Evolutionary conservation across 2,329 filamentous ascomycete genomes (phyloP).

Genomic region (Penicillium sp.): DNA sequence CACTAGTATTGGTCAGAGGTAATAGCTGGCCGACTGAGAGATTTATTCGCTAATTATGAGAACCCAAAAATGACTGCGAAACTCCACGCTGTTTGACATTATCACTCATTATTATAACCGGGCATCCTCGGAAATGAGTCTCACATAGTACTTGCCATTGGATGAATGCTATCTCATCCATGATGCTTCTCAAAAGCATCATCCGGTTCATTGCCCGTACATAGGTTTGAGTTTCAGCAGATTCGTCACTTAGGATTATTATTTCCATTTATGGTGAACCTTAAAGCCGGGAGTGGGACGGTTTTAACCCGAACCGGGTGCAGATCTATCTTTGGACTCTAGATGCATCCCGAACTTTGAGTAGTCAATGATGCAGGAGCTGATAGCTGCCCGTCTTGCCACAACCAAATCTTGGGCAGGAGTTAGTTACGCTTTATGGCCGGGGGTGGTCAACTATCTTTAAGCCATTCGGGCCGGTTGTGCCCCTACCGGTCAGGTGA

Average conservation of each 20-base stretch:
- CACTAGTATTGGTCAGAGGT: too few relatives aligned
- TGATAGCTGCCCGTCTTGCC: constrained; percentile 8
- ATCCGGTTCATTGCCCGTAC: neutral
- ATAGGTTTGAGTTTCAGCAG: neutral
- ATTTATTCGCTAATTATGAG: too few relatives aligned
- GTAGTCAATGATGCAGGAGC: neutral
- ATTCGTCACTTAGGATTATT: neutral
- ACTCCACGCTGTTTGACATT: too few relatives aligned
- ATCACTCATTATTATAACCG: neutral
- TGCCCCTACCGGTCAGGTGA: constrained; percentile 24
- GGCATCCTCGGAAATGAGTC: neutral
- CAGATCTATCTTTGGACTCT: constrained; percentile 4
- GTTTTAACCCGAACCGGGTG: constrained; percentile 10
- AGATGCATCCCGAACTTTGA: constrained; percentile 1
- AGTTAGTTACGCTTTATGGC: neutral
- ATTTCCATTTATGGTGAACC: constrained; percentile 3
- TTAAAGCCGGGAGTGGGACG: constrained; percentile 8
- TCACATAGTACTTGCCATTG: neutral
- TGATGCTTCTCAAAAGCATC: neutral
- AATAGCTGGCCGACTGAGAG: too few relatives aligned
- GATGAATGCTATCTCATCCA: neutral
- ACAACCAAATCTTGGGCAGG: neutral
- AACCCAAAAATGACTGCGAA: too few relatives aligned
- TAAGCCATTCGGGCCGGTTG: constrained; percentile 19
- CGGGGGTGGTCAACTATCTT: constrained; percentile 11